Evolutionary conservation across 441 rosid species (phyloP).

Genomic region (Euphorbia corollata): DNA sequence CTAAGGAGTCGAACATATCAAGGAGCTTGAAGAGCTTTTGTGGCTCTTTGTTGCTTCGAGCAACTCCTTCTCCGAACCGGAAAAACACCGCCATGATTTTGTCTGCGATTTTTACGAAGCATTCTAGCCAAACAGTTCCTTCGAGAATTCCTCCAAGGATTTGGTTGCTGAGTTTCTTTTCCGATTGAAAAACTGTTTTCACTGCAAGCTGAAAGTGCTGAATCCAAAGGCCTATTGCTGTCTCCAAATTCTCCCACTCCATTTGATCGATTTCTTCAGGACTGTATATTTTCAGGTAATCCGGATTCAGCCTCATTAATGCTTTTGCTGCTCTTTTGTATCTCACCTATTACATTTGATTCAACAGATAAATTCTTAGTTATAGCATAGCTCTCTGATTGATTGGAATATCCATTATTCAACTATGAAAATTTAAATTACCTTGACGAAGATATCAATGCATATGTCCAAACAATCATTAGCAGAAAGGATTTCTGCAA

Average conservation of each 20-base stretch:
- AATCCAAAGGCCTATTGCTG: conserved; percentile 45
- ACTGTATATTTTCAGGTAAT: conserved; percentile 41
- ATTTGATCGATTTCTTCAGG: conserved; percentile 52
- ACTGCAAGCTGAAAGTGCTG: conserved; percentile 48
- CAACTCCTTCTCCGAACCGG: conserved; percentile 52
- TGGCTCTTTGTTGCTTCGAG: conserved; percentile 56
- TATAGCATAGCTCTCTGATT: too few relatives aligned
- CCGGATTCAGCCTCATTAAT: conserved; percentile 48
- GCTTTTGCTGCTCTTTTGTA: conserved; percentile 59
- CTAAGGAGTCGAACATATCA: conserved; percentile 53
- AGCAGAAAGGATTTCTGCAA: conserved; percentile 38
- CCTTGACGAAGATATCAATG: conserved; percentile 55
- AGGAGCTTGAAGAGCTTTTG: conserved; percentile 64
- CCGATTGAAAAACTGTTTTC: conserved; percentile 39
- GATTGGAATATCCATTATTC: too few relatives aligned
- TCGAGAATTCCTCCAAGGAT: conserved; percentile 39
- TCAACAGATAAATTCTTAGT: not conserved
- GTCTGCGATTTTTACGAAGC: conserved; percentile 59
- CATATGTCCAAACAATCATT: conserved; percentile 61
- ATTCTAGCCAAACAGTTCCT: conserved; percentile 47
- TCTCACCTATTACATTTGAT: conserved; percentile 33
- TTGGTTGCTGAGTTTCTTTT: conserved; percentile 46
- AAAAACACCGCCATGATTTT: conserved; percentile 67
- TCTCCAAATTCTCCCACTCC: conserved; percentile 57
- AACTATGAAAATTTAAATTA: not conserved